Evolutionary conservation across 2,329 filamentous ascomycete species (phyloP).

Genomic region (Aureobasidium sp.): DNA sequence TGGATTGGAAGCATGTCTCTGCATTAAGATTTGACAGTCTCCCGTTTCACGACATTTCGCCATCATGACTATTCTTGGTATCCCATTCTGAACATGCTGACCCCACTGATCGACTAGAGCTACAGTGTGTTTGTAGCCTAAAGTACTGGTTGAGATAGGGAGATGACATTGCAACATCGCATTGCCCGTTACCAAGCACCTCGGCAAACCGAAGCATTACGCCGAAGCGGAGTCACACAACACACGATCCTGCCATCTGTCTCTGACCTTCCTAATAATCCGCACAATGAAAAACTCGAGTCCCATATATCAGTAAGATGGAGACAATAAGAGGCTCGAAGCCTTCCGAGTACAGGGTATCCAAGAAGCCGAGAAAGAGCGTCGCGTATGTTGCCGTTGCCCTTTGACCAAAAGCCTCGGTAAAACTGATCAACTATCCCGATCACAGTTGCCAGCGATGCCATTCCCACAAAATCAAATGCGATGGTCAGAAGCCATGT

Average conservation of each 20-base stretch:
- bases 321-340: not conserved
- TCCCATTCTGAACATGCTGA: too few species aligned
- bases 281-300: too few species aligned
- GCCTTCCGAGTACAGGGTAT: not conserved
- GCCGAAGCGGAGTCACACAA: not conserved
- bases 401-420: not conserved
- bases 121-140: not conserved
- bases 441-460: constrained; percentile 12
- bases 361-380: constrained; percentile 6
- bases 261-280: not conserved
- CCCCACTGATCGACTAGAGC: too few species aligned
- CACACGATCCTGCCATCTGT: not conserved
- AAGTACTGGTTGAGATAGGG: too few species aligned
- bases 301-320: not conserved
- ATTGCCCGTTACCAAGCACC: not conserved
- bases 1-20: too few species aligned
- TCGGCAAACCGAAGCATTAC: not conserved
- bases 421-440: not conserved
- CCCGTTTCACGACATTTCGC: too few species aligned
- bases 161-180: too few species aligned
- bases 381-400: not conserved
- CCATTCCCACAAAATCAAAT: constrained; percentile 25
- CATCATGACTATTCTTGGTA: too few species aligned
- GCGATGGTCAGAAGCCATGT: constrained; percentile 26
- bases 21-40: too few species aligned